phyloP scores from a whole-genome alignment of 2,329 filamentous ascomycete genomes.

The Penicillium sp. region DNA sequence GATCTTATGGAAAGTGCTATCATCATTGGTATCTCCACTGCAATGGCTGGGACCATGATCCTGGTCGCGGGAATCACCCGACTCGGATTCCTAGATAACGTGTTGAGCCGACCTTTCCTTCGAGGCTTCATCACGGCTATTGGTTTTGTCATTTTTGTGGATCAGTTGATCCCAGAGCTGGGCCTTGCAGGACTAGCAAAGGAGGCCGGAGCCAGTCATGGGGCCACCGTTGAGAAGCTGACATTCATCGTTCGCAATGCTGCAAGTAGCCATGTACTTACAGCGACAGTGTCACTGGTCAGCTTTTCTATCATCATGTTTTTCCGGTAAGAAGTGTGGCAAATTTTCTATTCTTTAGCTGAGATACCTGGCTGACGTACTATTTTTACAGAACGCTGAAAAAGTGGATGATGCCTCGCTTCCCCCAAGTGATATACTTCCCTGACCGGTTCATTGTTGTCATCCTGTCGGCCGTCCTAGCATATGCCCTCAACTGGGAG shows the following conservation, averaged over 20 bases:
- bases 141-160: conserved; percentile 92
- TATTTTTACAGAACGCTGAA: conserved; percentile 68
- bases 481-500: conserved; percentile 77
- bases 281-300: conserved; percentile 71
- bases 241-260: conserved; percentile 73
- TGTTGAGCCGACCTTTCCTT: conserved; percentile 87
- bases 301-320: conserved; percentile 89
- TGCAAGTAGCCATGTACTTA: conserved; percentile 69
- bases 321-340: conserved; percentile 62
- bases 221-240: conserved; percentile 83
- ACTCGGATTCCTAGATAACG: conserved; percentile 90
- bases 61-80: conserved; percentile 82
- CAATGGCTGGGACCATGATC: conserved; percentile 84
- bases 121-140: conserved; percentile 97
- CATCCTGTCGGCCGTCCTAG: conserved; percentile 76
- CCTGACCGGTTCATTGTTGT: conserved; percentile 92
- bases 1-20: conserved; percentile 73
- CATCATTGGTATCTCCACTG: conserved; percentile 84
- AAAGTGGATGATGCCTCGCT: conserved; percentile 74
- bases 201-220: conserved; percentile 67
- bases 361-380: neutral
- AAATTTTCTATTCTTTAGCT: neutral
- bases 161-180: conserved; percentile 89
- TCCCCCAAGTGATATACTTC: conserved; percentile 79
- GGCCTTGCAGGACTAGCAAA: conserved; percentile 71